These are phyloP conservation scores for Calocera viscosa DNA, from an alignment of 768 basidiomycete species.

Conservation along the genomic window DNA sequence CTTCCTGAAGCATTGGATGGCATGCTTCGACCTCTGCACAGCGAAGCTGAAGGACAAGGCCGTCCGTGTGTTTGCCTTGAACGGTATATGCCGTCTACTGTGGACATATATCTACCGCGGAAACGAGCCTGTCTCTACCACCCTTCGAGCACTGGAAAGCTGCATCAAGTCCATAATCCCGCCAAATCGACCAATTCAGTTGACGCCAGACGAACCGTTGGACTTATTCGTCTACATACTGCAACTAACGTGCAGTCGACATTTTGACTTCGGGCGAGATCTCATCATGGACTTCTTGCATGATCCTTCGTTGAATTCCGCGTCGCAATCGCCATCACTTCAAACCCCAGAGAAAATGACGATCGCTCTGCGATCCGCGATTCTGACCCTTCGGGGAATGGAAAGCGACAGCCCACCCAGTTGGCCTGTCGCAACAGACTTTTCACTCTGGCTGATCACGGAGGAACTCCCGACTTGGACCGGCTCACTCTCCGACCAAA, in stretches of 20 bases:
- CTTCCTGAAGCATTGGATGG: constrained; percentile 70
- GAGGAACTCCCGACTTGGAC: constrained; percentile 59
- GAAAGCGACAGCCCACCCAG: constrained; percentile 62
- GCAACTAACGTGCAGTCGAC: constrained; percentile 71
- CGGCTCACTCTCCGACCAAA: constrained; percentile 42
- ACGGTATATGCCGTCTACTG: constrained; percentile 66
- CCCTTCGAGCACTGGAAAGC: constrained; percentile 63
- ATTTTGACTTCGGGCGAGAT: constrained; percentile 76
- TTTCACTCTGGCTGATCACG: constrained; percentile 41
- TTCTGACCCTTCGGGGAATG: constrained; percentile 54
- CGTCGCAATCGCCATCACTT: constrained; percentile 34
- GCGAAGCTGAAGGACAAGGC: constrained; percentile 78
- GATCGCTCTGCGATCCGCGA: constrained; percentile 63
- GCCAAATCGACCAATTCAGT: constrained; percentile 43
- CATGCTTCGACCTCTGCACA: constrained; percentile 58
- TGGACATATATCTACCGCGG: constrained; percentile 97
- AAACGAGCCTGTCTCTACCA: constrained; percentile 68
- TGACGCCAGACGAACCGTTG: constrained; percentile 59
- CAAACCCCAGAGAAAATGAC: constrained; percentile 50
- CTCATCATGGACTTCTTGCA: constrained; percentile 70
- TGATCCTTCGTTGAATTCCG: constrained; percentile 38
- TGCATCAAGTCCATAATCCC: constrained; percentile 73
- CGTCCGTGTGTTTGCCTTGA: constrained; percentile 56
- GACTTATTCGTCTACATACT: constrained; percentile 66
- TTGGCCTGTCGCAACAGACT: constrained; percentile 71